Conservation (phyloP, 1,284 basidiomycete species). For the Meripilus lineatus region DNA sequence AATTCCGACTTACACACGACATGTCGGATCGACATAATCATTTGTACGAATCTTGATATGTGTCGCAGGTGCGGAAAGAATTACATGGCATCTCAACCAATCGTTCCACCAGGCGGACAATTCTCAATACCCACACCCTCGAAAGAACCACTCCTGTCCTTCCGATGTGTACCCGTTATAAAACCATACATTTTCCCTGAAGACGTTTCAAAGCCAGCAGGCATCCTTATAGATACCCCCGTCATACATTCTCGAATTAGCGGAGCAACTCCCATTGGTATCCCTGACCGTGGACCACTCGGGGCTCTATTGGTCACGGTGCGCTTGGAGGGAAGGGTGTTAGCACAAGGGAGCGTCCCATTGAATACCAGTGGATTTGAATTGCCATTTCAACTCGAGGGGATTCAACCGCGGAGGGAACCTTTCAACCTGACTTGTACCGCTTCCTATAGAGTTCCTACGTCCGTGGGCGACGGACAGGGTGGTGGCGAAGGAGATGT, state of each 20-base stretch:
- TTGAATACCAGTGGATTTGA: slow-evolving; percentile 48
- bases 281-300: slow-evolving; percentile 24
- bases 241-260: slow-evolving; percentile 45
- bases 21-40: no score
- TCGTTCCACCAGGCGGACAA: slow-evolving; percentile 54
- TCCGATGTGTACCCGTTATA: slow-evolving; percentile 64
- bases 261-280: slow-evolving; percentile 41
- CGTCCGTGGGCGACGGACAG: no score
- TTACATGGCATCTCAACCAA: slow-evolving; percentile 46
- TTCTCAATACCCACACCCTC: slow-evolving; percentile 50
- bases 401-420: slow-evolving; percentile 37
- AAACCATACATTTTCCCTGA: slow-evolving; percentile 59
- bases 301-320: slow-evolving; percentile 35
- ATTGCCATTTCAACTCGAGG: slow-evolving; percentile 44
- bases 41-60: no score
- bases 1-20: no score
- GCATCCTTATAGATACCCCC: slow-evolving; percentile 55
- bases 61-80: slow-evolving; percentile 72
- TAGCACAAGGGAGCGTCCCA: slow-evolving; percentile 42
- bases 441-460: slow-evolving; percentile 31
- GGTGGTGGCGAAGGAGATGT: no score
- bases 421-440: slow-evolving; percentile 52
- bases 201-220: slow-evolving; percentile 35
- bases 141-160: slow-evolving; percentile 49
- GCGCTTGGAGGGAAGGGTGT: slow-evolving; percentile 33